Evolutionary conservation across 1,139 yeast species (phyloP), one percentile per base, ranked within the genome.

Genomic region (Saccharomyces hybrid): DNA sequence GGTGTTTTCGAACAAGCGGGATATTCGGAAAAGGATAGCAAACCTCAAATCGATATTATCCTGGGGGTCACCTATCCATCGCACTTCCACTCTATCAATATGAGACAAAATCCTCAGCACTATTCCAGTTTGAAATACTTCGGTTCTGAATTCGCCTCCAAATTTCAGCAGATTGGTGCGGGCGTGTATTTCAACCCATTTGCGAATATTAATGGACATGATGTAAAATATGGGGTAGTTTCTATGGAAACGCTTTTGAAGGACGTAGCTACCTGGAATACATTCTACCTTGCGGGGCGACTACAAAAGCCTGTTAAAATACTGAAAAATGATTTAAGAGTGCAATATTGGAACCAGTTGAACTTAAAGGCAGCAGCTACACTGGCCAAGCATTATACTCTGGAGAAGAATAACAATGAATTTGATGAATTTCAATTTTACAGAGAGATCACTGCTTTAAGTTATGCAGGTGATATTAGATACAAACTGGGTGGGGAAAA

Each of bases 121-220:
- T 93, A 93, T 68, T 87, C 97, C 2, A 75, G 80, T 11, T 66
- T 89, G 54, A 78, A 80, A 56, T 72, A 70, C 52, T 75, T 85
- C 8, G 95, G 96, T 0, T 74, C 88, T 1, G 72, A 79, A 8
- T 71, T 78, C 0, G 77, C 91, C 1, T 77, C 86, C 9, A 69
- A 67, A 50, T 77, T 88, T 16, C 93, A 87, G 65, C 79, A 80
- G 48, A 63, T 81, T n/a, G 97, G 97, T 1, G 93, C 95, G 0
- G 97, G 97, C 3, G 85, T 93, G 4, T 95, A 91, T 69, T 93
- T 89, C 74, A 95, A 93, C 67, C 98, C 99, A 3, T 93, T 80
- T 70, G 88, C 88, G 3, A 77, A 79, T 48, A 76, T 91, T 56
- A 77, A 79, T 52, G 83, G 83, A 14, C 75, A 80, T 51, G 74